phyloP scores from a whole-genome alignment of 257 asterid genomes.

The Lithospermum erythrorhizon region DNA sequence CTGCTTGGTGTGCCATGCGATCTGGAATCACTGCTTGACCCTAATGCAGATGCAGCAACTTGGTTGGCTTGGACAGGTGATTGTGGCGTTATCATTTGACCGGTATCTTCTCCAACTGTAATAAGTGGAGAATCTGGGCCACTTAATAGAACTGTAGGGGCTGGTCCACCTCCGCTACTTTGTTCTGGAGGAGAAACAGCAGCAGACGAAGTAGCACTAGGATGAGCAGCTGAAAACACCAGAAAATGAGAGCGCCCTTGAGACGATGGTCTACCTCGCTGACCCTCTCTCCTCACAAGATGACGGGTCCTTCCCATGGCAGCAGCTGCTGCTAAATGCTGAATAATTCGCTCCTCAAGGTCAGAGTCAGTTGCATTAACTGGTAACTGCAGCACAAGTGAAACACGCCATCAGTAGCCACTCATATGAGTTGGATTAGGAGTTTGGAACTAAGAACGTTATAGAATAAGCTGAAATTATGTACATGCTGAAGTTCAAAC shows the following conservation, averaged over 20 bases:
- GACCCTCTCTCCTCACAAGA: conserved; percentile 71
- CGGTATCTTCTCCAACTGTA: conserved; percentile 44
- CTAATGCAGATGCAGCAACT: conserved; percentile 29
- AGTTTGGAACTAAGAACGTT: not conserved
- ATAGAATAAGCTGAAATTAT: conserved; percentile 15
- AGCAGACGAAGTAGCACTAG: conserved; percentile 35
- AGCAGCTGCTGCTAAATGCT: conserved; percentile 91
- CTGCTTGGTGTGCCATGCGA: conserved; percentile 31
- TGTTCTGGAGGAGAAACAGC: conserved; percentile 26
- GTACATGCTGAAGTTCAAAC: conserved; percentile 87
- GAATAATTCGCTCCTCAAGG: conserved; percentile 83
- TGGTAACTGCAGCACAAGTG: conserved; percentile 46
- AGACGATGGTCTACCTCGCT: conserved; percentile 57
- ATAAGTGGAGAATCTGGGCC: conserved; percentile 36
- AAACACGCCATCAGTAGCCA: not conserved
- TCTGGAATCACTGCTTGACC: conserved; percentile 33
- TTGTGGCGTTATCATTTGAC: conserved; percentile 21
- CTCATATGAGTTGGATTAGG: not conserved
- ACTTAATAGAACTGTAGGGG: conserved; percentile 29
- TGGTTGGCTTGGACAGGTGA: conserved; percentile 39
- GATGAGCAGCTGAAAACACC: conserved; percentile 60
- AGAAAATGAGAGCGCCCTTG: conserved; percentile 72
- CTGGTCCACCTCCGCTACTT: conserved; percentile 29
- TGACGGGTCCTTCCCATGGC: conserved; percentile 93
- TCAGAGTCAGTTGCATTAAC: conserved; percentile 76